Evolutionary conservation across 306 rosid species (phyloP).

Genomic region (Hylodesmum podocarpum): DNA sequence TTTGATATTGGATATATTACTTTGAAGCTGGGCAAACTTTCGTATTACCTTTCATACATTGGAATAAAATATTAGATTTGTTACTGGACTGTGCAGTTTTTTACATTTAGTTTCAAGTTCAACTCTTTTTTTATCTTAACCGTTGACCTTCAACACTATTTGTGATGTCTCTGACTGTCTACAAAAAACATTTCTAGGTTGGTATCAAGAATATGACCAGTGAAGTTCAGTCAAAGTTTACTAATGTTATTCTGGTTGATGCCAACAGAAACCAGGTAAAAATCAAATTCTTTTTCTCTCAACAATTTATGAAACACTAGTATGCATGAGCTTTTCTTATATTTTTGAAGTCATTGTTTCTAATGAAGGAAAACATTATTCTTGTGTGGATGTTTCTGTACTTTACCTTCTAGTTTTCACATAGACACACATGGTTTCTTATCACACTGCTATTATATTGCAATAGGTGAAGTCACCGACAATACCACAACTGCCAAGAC

Average conservation of each 20-base stretch:
- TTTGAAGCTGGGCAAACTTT: slow-evolving; percentile 11
- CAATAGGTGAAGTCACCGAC: slow-evolving; percentile 80
- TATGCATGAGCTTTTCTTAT: neutral
- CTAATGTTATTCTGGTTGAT: slow-evolving; percentile 71
- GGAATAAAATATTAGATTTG: slow-evolving; percentile 27
- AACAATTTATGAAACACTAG: neutral
- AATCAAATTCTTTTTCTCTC: neutral
- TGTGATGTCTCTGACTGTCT: slow-evolving; percentile 28
- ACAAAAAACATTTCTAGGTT: slow-evolving; percentile 53
- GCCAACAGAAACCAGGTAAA: slow-evolving; percentile 85
- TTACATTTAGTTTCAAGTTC: slow-evolving; percentile 18
- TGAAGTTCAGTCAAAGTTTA: slow-evolving; percentile 81
- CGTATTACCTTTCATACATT: neutral
- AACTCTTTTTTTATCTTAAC: slow-evolving; percentile 12
- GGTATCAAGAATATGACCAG: slow-evolving; percentile 77
- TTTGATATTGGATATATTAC: slow-evolving; percentile 1
- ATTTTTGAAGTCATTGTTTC: slow-evolving; percentile 10
- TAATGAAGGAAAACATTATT: slow-evolving; percentile 24
- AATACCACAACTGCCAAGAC: slow-evolving; percentile 78
- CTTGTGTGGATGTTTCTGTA: neutral
- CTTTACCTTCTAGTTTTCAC: neutral
- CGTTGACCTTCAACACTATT: slow-evolving; percentile 15
- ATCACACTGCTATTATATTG: slow-evolving; percentile 33
- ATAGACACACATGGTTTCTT: slow-evolving; percentile 6
- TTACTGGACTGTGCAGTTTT: slow-evolving; percentile 1